Base-by-base conservation (phyloP, 179 eudicot species). In the Vitellaria paradoxa region DNA sequence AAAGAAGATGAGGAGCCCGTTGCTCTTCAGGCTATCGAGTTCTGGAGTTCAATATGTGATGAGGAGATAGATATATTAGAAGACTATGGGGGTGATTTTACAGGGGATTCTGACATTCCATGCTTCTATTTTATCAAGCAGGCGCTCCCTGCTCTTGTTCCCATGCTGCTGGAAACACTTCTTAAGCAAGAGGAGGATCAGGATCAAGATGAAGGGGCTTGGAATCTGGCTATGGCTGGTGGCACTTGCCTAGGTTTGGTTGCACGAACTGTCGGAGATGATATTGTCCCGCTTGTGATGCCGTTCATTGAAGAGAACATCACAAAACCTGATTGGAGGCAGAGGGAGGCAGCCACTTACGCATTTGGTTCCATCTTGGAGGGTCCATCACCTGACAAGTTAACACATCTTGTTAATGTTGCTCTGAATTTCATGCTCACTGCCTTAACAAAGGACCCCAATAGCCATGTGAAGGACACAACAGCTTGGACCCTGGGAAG, bases 171-270 rank as follows among this genome's bases (percentile, higher is more conserved):
- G 84, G 99, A 96, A 83, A 96, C 98, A 67, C 88, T 96, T 50
- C 91, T 93, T 74, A 96, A 96, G 85, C 99, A 96, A 84, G 99
- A 96, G 77, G 99, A 96, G 76, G 98, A 93, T 73, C 99, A 96
- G 74, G 99, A 96, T 82, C 99, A 93, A 83, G 99, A 95, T 81
- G 99, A 95, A 75, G 93, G 98, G 75, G 98, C 98, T 57, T 95
- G 99, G 99, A 95, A 95, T 80, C 77, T 95, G 60, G 97, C 99
- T 10, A 95, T 93, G 99, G 97, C 99, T 37, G 99, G 99, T 79
- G 99, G 99, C 1, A 95, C 99, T 78, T 95, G 98, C 83, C 91
- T 95, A 70, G 99, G 99, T 77, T 86, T 95, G 79, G 97, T 93
- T 82, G 98, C 98, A 24, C 87, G 97, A 17, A 91, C 99, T 6